Base-by-base conservation (phyloP, 495 filamentous ascomycete species). In the Talaromyces proteolyticus region DNA sequence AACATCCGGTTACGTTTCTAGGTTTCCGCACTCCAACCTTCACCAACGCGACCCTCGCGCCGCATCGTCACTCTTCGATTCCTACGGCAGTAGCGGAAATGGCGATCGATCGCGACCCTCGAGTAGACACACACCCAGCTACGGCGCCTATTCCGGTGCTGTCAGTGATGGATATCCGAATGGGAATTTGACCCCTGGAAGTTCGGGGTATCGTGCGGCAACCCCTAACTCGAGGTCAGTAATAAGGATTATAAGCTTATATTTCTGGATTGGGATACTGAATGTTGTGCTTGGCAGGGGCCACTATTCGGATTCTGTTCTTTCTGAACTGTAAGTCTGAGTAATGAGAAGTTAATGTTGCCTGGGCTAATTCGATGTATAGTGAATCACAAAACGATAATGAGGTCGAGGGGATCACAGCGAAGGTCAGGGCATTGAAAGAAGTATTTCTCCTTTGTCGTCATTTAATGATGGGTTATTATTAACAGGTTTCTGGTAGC, bases 391-490 rank as follows among this genome's bases (percentile, higher is more conserved):
- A 97, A 67, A 98, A 97, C 61, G 94, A 97, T 57, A 70, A 80
- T 47, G 87, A 96, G 57, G 82, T 97, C 16, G 88, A 92, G 55
- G 89, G 91, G 25, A 90, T 96, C 57, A 77, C 83, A 45, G 88
- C 87, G 42, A 98, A 96, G 66, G 94, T 98, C 50, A 84, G 76
- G 74, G 79, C 90, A 77, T 62, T 98, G 57, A 98, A 97, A 67
- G 84, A 94, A 75, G 91, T 95, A 63, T 59, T 86, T 79, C 48
- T 20, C 26, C 8, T 41, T 8, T 38, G 23, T 26, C 47, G 42
- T 42, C 48, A 16, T 44, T 53, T 52, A 39, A 50, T 50, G 44
- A 50, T 34, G 19, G 39, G 17, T 17, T 7, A 47, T 51, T 7
- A 12, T 29, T 40, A 47, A 58, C 34, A 43, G 51, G 6, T 12